A percentile compares a stretch with the other conserved stretches of the same genome.
Conservation (phyloP, 306 rosid genomes). For the Cicer chorassanicum region DNA sequence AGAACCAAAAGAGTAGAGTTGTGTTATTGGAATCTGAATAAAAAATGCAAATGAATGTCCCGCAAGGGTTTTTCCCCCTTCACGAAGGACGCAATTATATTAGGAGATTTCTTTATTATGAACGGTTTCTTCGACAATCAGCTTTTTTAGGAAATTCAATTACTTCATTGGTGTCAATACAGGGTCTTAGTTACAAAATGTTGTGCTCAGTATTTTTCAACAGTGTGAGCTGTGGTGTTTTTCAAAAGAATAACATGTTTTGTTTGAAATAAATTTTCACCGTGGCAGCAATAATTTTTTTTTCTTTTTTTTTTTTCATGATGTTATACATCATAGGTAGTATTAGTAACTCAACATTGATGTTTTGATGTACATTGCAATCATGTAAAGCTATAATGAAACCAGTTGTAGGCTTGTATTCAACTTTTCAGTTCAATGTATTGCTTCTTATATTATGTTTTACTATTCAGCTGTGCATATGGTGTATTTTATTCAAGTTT, state of each 20-base stretch:
- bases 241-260: constrained; percentile 3
- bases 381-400: constrained; percentile 34
- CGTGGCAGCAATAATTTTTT: neutral
- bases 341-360: constrained; percentile 12
- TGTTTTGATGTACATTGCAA: constrained; percentile 29
- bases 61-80: constrained; percentile 6
- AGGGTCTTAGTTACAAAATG: neutral
- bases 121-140: constrained; percentile 3
- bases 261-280: constrained; percentile 11
- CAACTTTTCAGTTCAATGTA: constrained; percentile 1
- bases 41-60: neutral
- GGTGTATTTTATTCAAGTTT: constrained; percentile 21
- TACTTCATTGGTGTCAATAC: neutral
- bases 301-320: constrained; percentile 11
- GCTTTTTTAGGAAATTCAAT: constrained; percentile 23
- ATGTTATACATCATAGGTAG: constrained; percentile 6
- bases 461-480: constrained; percentile 11
- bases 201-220: constrained; percentile 7
- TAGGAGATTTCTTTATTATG: neutral
- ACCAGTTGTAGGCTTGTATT: constrained; percentile 23
- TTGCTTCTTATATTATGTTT: constrained; percentile 30
- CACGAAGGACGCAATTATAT: neutral
- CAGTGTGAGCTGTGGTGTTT: neutral
- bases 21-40: constrained; percentile 17
- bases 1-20: neutral